phyloP scores from a whole-genome alignment of 768 basidiomycete genomes.

The Postia placenta region DNA sequence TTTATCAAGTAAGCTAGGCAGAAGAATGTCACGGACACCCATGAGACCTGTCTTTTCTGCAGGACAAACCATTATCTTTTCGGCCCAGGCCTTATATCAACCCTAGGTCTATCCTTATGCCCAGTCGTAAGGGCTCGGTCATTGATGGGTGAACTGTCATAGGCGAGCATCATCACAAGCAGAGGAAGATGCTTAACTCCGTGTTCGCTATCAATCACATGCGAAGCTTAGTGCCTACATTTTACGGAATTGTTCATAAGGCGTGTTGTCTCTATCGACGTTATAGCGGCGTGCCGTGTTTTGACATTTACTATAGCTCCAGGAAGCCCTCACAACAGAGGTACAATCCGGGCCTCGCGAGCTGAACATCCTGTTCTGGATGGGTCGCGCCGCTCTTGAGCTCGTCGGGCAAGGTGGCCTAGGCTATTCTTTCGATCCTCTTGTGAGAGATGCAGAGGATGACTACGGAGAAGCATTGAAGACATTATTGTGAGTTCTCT shows the following conservation, averaged over 20 bases:
- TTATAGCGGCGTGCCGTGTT: background rate
- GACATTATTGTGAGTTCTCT: slow-evolving; percentile 10
- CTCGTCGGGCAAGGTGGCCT: slow-evolving; percentile 15
- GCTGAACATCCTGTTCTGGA: slow-evolving; percentile 13
- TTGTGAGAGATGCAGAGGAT: slow-evolving; percentile 8
- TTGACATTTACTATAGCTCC: slow-evolving; percentile 4
- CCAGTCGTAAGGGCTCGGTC: background rate
- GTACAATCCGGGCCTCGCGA: slow-evolving; percentile 1
- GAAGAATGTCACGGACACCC: background rate
- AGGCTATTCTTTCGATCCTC: slow-evolving; percentile 14
- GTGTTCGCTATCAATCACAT: slow-evolving; percentile 24
- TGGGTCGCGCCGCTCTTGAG: slow-evolving; percentile 14
- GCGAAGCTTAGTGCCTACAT: slow-evolving; percentile 19
- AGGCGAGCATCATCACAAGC: slow-evolving; percentile 25
- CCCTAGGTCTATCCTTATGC: slow-evolving; percentile 13
- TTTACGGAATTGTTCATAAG: slow-evolving; percentile 16
- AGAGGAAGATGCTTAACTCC: slow-evolving; percentile 26
- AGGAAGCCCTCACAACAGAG: slow-evolving; percentile 1
- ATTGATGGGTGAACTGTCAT: background rate
- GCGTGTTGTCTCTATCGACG: slow-evolving; percentile 5
- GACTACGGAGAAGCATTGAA: slow-evolving; percentile 14
- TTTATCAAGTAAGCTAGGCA: slow-evolving; percentile 14
- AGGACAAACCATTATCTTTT: slow-evolving; percentile 15
- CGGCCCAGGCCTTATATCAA: slow-evolving; percentile 18
- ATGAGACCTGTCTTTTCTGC: background rate